Evolutionary conservation across 495 filamentous ascomycete genomes (phyloP).

Genomic region (Penicillium soppii): DNA sequence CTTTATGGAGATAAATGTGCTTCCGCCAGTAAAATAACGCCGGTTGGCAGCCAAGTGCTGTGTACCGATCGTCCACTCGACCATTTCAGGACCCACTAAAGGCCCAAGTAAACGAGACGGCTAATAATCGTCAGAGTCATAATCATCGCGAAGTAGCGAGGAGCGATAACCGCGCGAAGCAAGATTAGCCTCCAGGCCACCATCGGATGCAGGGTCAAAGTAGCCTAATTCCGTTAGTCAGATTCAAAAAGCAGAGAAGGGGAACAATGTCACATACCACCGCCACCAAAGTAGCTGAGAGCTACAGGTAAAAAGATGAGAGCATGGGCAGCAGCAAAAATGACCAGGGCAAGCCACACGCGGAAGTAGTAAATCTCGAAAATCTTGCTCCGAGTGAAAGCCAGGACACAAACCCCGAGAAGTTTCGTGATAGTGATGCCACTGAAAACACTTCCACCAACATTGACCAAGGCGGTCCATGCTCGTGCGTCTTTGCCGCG

Average conservation of each 20-base stretch:
- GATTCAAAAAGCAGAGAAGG: not conserved
- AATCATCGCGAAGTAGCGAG: constrained; percentile 48
- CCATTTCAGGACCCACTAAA: constrained; percentile 4
- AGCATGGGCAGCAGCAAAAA: constrained; percentile 86
- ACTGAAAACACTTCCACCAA: constrained; percentile 89
- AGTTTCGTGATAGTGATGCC: constrained; percentile 97
- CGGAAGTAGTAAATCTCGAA: constrained; percentile 99
- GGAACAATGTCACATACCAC: constrained; percentile 50
- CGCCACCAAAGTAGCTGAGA: constrained; percentile 81
- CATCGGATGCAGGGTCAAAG: constrained; percentile 77
- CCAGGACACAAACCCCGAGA: constrained; percentile 86
- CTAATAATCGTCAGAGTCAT: constrained; percentile 54
- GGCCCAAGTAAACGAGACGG: not conserved
- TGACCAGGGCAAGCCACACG: constrained; percentile 87
- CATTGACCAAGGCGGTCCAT: constrained; percentile 89
- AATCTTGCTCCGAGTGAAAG: constrained; percentile 95
- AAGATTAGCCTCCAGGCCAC: constrained; percentile 84
- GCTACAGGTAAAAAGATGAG: constrained; percentile 90
- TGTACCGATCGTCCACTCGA: not conserved
- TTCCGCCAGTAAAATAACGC: not conserved
- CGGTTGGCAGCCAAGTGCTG: not conserved
- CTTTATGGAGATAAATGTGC: not conserved
- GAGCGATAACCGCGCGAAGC: constrained; percentile 51
- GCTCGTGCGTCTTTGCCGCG: constrained; percentile 79
- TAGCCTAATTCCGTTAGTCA: constrained; percentile 55